Evolutionary conservation across 257 asterid genomes (phyloP).

Genomic region (Solanum chilense): DNA sequence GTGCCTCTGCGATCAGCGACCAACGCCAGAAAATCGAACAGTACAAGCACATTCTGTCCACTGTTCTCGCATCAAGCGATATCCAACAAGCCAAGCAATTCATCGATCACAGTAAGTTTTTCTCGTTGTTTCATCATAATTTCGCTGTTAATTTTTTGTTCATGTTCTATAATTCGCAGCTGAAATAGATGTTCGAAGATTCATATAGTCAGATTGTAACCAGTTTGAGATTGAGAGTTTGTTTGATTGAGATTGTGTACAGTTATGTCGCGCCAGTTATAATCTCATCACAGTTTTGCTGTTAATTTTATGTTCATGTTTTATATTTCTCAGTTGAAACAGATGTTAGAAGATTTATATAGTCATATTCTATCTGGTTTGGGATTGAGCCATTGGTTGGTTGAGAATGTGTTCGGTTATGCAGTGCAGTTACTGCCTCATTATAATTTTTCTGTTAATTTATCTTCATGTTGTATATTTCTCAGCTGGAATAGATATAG

Average conservation of each 20-base stretch:
- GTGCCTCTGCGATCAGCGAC: constrained; percentile 83
- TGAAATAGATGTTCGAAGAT: neutral
- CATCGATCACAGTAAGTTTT: constrained; percentile 67
- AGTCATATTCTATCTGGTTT: neutral
- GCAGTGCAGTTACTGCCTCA: neutral
- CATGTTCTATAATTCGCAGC: neutral
- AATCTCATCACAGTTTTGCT: neutral
- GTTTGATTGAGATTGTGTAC: neutral
- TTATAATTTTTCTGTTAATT: neutral
- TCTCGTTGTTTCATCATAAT: neutral
- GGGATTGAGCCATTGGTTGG: neutral
- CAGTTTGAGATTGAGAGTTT: neutral
- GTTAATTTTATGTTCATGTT: neutral
- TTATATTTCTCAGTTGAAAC: neutral
- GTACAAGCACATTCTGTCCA: constrained; percentile 76
- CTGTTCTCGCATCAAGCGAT: constrained; percentile 72
- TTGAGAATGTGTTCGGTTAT: neutral
- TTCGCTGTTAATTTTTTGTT: neutral
- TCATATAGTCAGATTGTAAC: neutral
- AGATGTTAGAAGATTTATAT: neutral
- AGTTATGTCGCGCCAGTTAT: constrained; percentile 22
- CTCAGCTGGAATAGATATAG: neutral
- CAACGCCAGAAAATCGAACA: constrained; percentile 96
- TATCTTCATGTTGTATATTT: neutral
- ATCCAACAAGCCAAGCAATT: constrained; percentile 59